Conservation (phyloP, 2,329 filamentous ascomycete genomes). For the Plectosphaerella cucumerina region DNA sequence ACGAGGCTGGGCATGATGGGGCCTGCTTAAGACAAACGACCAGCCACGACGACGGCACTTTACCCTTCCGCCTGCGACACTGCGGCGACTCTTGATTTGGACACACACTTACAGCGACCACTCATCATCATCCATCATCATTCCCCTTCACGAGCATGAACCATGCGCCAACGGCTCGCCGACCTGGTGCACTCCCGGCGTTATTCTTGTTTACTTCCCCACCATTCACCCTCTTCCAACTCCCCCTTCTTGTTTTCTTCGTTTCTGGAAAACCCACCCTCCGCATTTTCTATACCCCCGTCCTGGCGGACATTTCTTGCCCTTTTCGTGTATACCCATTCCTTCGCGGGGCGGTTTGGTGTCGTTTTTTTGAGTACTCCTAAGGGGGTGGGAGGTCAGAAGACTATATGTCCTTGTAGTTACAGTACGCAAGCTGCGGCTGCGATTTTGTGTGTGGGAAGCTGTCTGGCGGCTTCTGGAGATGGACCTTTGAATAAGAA, state of each 20-base stretch:
- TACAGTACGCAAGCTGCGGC: neutral
- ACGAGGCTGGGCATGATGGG: constrained; percentile 57
- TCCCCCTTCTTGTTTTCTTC: constrained; percentile 4
- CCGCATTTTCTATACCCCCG: constrained; percentile 14
- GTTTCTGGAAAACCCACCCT: constrained; percentile 7
- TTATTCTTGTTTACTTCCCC: neutral
- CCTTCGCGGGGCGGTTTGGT: neutral
- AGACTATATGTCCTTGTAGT: too few relatives aligned
- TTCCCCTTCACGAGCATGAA: too few relatives aligned
- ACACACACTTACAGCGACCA: neutral
- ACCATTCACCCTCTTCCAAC: neutral
- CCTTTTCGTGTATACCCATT: constrained; percentile 1
- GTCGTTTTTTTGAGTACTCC: neutral
- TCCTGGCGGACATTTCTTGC: constrained; percentile 10
- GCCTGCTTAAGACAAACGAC: constrained; percentile 5
- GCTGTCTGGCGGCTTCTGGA: neutral
- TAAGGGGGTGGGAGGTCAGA: neutral
- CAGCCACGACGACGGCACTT: too few relatives aligned
- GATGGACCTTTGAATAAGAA: too few relatives aligned
- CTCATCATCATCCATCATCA: constrained; percentile 5
- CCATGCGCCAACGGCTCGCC: too few relatives aligned
- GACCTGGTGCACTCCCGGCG: neutral
- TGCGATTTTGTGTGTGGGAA: neutral
- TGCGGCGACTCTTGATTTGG: neutral
- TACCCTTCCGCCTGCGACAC: too few relatives aligned